These are phyloP conservation scores for Sodiomyces alkalinus DNA, from an alignment of 2,329 filamentous ascomycete species.

Conservation along the genomic window DNA sequence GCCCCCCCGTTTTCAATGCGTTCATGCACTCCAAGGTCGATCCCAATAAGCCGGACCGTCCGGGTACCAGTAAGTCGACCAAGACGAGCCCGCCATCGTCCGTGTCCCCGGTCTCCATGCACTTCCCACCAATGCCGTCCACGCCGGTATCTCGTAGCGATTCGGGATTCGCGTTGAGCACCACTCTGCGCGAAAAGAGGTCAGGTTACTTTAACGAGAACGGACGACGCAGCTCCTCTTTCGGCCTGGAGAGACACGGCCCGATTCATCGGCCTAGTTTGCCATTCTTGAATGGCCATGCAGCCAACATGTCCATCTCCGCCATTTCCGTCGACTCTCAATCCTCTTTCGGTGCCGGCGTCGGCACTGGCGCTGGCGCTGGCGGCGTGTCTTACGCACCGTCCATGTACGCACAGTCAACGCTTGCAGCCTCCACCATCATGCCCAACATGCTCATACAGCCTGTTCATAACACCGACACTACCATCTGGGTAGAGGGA, in stretches of 20 bases:
- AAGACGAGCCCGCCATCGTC: slow-evolving; percentile 47
- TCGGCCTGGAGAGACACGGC: slow-evolving; percentile 59
- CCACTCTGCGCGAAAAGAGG: slow-evolving; percentile 81
- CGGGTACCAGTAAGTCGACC: slow-evolving; percentile 55
- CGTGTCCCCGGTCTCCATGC: slow-evolving; percentile 61
- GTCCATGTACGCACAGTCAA: slow-evolving; percentile 76
- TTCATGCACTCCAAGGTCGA: slow-evolving; percentile 67
- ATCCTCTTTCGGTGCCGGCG: slow-evolving; percentile 50
- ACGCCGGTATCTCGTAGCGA: slow-evolving; percentile 81
- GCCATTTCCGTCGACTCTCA: slow-evolving; percentile 46
- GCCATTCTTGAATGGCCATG: slow-evolving; percentile 56
- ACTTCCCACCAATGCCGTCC: slow-evolving; percentile 60
- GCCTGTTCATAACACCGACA: slow-evolving; percentile 64
- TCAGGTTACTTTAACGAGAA: slow-evolving; percentile 79
- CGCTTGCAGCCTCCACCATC: slow-evolving; percentile 68
- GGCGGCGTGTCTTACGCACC: slow-evolving; percentile 64
- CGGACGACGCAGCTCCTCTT: slow-evolving; percentile 85
- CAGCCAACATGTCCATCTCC: slow-evolving; percentile 42
- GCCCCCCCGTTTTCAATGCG: slow-evolving; percentile 72
- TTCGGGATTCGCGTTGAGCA: slow-evolving; percentile 75
- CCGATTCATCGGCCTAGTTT: slow-evolving; percentile 54
- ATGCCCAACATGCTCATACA: slow-evolving; percentile 77
- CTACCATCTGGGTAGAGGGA: slow-evolving; percentile 70
- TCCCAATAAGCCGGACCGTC: slow-evolving; percentile 53
- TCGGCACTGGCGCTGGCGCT: too few species aligned